Evolutionary conservation across 2,329 filamentous ascomycete genomes (phyloP).

Genomic region (Thermomyces lanuginosus): DNA sequence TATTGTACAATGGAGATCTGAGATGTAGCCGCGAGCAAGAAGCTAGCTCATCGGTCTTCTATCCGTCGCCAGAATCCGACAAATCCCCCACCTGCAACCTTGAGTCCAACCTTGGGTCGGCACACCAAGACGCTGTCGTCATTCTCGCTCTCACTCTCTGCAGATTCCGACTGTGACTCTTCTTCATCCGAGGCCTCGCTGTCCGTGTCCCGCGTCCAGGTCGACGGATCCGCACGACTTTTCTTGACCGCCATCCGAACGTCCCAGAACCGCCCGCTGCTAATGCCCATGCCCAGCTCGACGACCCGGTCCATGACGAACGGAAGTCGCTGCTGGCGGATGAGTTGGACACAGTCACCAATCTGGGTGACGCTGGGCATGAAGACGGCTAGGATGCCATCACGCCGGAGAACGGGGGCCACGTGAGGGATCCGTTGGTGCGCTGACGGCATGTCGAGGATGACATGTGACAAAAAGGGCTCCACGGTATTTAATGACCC

Average conservation of each 20-base stretch:
- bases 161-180: slow-evolving; percentile 4
- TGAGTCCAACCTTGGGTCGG: slow-evolving; percentile 34
- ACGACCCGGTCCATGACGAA: slow-evolving; percentile 32
- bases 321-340: slow-evolving; percentile 39
- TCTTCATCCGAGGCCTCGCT: slow-evolving; percentile 4
- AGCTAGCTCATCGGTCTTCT: too few relatives aligned
- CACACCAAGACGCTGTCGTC: slow-evolving; percentile 33
- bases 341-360: slow-evolving; percentile 42
- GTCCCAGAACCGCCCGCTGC: slow-evolving; percentile 33
- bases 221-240: slow-evolving; percentile 18
- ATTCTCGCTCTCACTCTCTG: slow-evolving; percentile 4
- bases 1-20: too few relatives aligned
- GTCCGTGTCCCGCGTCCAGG: slow-evolving; percentile 11
- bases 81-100: slow-evolving; percentile 35
- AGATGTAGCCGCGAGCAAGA: too few relatives aligned
- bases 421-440: slow-evolving; percentile 34
- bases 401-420: slow-evolving; percentile 40
- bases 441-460: slow-evolving; percentile 56
- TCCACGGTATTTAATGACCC: slow-evolving; percentile 11
- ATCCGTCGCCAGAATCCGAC: slow-evolving; percentile 34
- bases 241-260: slow-evolving; percentile 26
- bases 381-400: slow-evolving; percentile 54
- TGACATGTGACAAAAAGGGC: slow-evolving; percentile 54
- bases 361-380: slow-evolving; percentile 67
- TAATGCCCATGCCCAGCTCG: slow-evolving; percentile 31